phyloP scores from a whole-genome alignment of 129 eudicot species.

The Gnaphalium uliginosum region DNA sequence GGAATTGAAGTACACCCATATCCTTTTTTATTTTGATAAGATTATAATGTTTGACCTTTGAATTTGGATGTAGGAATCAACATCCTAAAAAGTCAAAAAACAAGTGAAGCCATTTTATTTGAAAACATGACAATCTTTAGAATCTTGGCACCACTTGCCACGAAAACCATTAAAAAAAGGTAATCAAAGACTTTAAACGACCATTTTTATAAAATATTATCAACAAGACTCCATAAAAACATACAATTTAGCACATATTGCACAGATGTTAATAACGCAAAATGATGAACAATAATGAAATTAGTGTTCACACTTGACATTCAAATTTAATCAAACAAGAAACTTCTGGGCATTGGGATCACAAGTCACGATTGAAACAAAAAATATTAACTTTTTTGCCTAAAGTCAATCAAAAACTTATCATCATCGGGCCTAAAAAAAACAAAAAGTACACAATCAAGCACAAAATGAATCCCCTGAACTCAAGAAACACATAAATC shows the following conservation, averaged over 20 bases:
- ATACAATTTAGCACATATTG: background rate
- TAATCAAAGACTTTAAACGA: slow-evolving; percentile 19
- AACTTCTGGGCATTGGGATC: slow-evolving; percentile 25
- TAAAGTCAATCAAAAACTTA: slow-evolving; percentile 1
- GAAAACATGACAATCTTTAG: slow-evolving; percentile 20
- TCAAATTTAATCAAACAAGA: slow-evolving; percentile 10
- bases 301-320: background rate
- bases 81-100: slow-evolving; percentile 31
- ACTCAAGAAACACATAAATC: slow-evolving; percentile 21
- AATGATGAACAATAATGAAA: slow-evolving; percentile 19
- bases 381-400: background rate
- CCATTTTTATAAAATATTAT: background rate
- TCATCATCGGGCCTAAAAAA: background rate
- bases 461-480: slow-evolving; percentile 1
- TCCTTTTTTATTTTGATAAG: background rate
- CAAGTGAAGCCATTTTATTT: slow-evolving; percentile 19
- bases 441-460: background rate
- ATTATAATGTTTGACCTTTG: slow-evolving; percentile 8
- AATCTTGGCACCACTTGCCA: slow-evolving; percentile 23
- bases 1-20: background rate
- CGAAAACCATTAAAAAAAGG: slow-evolving; percentile 15
- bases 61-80: slow-evolving; percentile 18
- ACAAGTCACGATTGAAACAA: background rate
- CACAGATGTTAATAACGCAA: background rate
- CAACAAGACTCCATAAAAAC: background rate